A percentile compares a stretch with the other conserved stretches of the same genome.
These are phyloP conservation scores for Camellia sinensis DNA, from an alignment of 148 eudicot genomes.

Conservation along the genomic window DNA sequence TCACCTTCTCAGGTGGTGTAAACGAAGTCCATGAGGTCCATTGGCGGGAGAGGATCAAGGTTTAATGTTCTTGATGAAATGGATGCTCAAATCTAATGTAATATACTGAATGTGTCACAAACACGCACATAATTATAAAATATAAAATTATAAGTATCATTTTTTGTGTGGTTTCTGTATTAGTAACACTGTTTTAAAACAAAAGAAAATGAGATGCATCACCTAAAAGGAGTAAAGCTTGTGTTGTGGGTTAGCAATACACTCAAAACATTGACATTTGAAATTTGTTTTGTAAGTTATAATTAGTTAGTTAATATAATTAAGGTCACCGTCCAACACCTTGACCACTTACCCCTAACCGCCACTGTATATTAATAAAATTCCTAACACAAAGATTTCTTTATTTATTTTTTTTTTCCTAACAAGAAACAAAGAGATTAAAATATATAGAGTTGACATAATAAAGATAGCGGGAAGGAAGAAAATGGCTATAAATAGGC, in stretches of 20 bases:
- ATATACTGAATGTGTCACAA: no score
- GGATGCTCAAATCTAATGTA: no score
- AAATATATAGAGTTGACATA: constrained; percentile 14
- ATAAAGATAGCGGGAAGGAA: constrained; percentile 15
- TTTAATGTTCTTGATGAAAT: no score
- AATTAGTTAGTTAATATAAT: not conserved
- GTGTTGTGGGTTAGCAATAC: constrained; percentile 8
- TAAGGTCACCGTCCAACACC: constrained; percentile 12
- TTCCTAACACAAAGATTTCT: no score
- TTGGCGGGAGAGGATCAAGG: no score
- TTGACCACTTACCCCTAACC: not conserved
- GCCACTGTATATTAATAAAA: not conserved
- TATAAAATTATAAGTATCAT: no score
- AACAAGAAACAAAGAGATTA: not conserved
- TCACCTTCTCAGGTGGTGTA: no score
- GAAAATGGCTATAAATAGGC: constrained; percentile 20
- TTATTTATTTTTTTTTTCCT: not conserved
- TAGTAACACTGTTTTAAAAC: not conserved
- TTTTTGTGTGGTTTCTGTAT: no score
- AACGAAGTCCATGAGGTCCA: no score
- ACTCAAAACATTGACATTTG: not conserved
- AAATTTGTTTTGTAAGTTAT: not conserved
- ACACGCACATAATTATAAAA: no score
- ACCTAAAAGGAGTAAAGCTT: constrained; percentile 8
- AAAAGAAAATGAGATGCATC: not conserved